These are phyloP conservation scores for Aspergillus heteromorphus DNA, from an alignment of 495 filamentous ascomycete species.

Conservation along the genomic window DNA sequence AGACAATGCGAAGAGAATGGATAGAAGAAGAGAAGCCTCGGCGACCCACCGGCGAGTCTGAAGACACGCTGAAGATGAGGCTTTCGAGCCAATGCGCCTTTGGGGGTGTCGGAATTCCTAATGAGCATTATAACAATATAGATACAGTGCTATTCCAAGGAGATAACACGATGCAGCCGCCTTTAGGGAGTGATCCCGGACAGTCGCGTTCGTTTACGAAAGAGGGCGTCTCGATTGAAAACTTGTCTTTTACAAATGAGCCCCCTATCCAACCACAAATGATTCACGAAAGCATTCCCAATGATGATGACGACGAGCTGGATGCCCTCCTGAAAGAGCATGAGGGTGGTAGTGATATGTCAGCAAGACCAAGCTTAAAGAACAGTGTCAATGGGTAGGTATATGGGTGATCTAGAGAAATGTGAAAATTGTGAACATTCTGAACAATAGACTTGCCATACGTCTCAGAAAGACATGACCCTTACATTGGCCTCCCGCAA, in stretches of 20 bases:
- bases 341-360: constrained; percentile 11
- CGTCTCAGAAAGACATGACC: no score
- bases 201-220: background rate
- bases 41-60: constrained; percentile 1
- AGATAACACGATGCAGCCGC: background rate
- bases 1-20: constrained; percentile 74
- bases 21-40: constrained; percentile 63
- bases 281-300: constrained; percentile 1
- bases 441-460: no score
- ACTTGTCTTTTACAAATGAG: constrained; percentile 26
- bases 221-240: constrained; percentile 8
- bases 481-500: no score
- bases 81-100: background rate
- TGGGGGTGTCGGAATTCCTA: background rate
- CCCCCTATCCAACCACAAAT: background rate
- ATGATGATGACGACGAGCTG: constrained; percentile 31
- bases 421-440: no score
- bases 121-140: background rate
- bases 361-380: background rate
- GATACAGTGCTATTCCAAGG: background rate
- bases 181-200: background rate
- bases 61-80: background rate
- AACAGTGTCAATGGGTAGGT: background rate
- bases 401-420: background rate
- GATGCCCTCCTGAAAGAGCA: constrained; percentile 34